Evolutionary conservation across 257 asterid species (phyloP).

Genomic region (Ilex asprella): DNA sequence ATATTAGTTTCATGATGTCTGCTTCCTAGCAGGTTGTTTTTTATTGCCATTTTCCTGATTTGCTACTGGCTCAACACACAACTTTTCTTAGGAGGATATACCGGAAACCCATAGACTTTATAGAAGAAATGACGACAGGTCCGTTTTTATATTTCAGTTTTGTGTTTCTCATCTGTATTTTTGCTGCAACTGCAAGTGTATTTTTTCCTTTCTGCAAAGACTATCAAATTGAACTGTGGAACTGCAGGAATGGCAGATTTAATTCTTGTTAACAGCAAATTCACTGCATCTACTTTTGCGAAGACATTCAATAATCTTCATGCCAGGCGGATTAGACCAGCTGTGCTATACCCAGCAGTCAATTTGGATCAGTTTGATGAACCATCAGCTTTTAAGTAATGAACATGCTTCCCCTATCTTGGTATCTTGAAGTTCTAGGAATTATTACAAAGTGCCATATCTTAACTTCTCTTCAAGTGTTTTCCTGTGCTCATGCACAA

Average conservation of each 20-base stretch:
- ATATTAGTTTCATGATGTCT: constrained; percentile 4
- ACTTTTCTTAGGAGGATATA: constrained; percentile 75
- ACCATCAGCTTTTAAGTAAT: constrained; percentile 59
- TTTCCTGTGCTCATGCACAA: background rate
- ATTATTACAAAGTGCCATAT: constrained; percentile 12
- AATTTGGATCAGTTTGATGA: constrained; percentile 71
- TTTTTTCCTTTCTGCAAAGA: background rate
- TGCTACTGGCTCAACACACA: constrained; percentile 79
- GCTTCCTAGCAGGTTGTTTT: constrained; percentile 58
- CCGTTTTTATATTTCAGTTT: background rate
- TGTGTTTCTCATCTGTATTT: background rate
- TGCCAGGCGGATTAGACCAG: constrained; percentile 68
- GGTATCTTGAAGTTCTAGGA: constrained; percentile 25
- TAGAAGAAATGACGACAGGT: constrained; percentile 96
- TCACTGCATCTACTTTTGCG: constrained; percentile 90
- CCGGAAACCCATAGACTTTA: constrained; percentile 70
- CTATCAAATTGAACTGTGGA: constrained; percentile 5
- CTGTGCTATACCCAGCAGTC: constrained; percentile 94
- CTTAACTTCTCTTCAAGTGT: background rate
- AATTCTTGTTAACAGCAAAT: constrained; percentile 87
- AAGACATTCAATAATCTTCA: constrained; percentile 70
- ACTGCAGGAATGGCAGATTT: constrained; percentile 86
- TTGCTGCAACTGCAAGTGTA: background rate
- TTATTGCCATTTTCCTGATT: constrained; percentile 97
- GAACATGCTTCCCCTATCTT: constrained; percentile 22